Conservation (phyloP, 1,284 basidiomycete species). For the Puccinia polysora region DNA sequence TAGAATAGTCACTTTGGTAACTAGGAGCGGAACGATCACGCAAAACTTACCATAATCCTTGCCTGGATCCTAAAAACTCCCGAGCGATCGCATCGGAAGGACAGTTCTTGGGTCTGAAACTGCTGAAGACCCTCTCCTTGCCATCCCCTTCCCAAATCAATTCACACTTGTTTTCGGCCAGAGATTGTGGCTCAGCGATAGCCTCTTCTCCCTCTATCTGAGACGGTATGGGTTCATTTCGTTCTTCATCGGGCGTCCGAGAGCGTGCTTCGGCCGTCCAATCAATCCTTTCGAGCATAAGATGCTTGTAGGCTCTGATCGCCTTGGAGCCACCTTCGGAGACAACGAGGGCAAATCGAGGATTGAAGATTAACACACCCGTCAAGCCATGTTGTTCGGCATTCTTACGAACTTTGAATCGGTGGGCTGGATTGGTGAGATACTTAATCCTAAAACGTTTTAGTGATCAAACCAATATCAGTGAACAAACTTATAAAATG, state of each 20-base stretch:
- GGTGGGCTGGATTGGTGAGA: conserved; percentile 84
- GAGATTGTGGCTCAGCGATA: conserved; percentile 58
- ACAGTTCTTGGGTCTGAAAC: conserved; percentile 75
- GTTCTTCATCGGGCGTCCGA: conserved; percentile 61
- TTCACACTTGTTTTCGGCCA: conserved; percentile 81
- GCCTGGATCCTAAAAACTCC: conserved; percentile 43
- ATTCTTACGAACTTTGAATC: conserved; percentile 94
- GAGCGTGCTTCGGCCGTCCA: conserved; percentile 90
- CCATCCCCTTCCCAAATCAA: conserved; percentile 89
- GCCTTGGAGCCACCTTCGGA: conserved; percentile 86
- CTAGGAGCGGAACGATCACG: not conserved
- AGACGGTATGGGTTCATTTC: conserved; percentile 27
- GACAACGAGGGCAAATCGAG: conserved; percentile 80
- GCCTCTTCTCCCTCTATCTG: conserved; percentile 57
- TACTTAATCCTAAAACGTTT: conserved; percentile 65
- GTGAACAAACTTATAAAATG: not conserved
- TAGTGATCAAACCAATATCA: conserved; percentile 29
- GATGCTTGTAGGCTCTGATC: conserved; percentile 77
- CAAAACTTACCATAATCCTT: conserved; percentile 36
- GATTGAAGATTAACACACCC: conserved; percentile 83
- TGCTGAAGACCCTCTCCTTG: conserved; percentile 72
- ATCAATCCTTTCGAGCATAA: conserved; percentile 82
- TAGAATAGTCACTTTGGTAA: too few relatives aligned
- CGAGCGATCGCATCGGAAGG: conserved; percentile 66
- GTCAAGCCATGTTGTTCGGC: conserved; percentile 84